These are phyloP conservation scores for Pelargonium fulgidum DNA, from an alignment of 441 rosid genomes.

Conservation along the genomic window DNA sequence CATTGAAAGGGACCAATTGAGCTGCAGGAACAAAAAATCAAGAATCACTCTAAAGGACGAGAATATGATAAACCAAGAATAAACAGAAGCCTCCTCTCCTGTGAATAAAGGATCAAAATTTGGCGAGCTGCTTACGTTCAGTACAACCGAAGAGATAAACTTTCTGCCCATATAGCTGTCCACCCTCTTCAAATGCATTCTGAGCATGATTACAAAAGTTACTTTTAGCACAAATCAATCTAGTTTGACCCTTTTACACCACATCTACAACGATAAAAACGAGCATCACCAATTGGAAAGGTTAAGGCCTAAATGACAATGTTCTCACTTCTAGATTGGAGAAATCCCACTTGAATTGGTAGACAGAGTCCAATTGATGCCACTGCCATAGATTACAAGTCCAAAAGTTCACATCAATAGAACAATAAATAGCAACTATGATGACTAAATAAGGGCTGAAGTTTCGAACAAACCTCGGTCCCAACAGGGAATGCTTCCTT, in stretches of 20 bases:
- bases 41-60: constrained; percentile 11
- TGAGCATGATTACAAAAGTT: constrained; percentile 23
- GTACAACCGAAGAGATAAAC: constrained; percentile 82
- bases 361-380: constrained; percentile 75
- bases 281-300: background rate
- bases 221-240: constrained; percentile 15
- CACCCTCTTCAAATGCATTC: constrained; percentile 93
- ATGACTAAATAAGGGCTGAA: background rate
- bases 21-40: constrained; percentile 48
- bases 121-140: constrained; percentile 64
- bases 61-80: constrained; percentile 4
- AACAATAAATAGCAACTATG: background rate
- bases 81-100: background rate
- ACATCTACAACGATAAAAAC: background rate
- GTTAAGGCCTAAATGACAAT: background rate
- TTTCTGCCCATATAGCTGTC: constrained; percentile 62
- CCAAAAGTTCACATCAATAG: background rate
- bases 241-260: constrained; percentile 1
- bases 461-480: constrained; percentile 66
- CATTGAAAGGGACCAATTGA: constrained; percentile 62
- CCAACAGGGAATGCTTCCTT: constrained; percentile 85
- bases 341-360: constrained; percentile 77
- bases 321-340: constrained; percentile 74
- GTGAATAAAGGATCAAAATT: background rate
- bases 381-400: constrained; percentile 45